Evolutionary conservation across 208 protist genomes (phyloP).

Genomic region (Trichomonas tenax): DNA sequence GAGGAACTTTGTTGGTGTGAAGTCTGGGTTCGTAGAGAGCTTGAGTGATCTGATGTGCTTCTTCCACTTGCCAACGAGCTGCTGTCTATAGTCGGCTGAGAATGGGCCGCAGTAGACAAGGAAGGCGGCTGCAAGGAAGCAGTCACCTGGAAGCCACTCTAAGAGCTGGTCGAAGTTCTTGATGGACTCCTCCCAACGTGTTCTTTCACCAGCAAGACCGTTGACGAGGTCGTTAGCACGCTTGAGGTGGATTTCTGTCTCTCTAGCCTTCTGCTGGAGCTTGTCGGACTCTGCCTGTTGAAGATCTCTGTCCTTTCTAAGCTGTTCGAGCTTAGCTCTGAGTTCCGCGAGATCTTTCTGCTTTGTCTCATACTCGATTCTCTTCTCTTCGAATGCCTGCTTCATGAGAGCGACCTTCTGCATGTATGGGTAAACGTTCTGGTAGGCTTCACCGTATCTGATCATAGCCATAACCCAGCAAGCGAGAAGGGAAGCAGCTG

Average conservation of each 20-base stretch:
- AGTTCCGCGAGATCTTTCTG: constrained; percentile 43
- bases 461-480: constrained; percentile 92
- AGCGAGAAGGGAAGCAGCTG: constrained; percentile 74
- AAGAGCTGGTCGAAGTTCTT: constrained; percentile 63
- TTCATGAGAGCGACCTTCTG: constrained; percentile 49
- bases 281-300: not conserved
- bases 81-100: constrained; percentile 67
- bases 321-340: not conserved
- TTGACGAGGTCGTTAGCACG: constrained; percentile 81
- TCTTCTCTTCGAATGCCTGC: constrained; percentile 23
- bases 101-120: constrained; percentile 89
- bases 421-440: constrained; percentile 69
- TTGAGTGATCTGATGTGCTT: constrained; percentile 48
- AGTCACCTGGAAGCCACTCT: constrained; percentile 75
- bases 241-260: constrained; percentile 83
- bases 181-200: constrained; percentile 80
- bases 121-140: constrained; percentile 79
- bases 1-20: constrained; percentile 75
- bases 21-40: constrained; percentile 41
- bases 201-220: constrained; percentile 80
- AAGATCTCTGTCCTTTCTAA: not conserved
- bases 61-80: constrained; percentile 69
- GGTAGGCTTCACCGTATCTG: constrained; percentile 78
- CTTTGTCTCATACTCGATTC: constrained; percentile 22
- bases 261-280: constrained; percentile 52